Base-by-base conservation (phyloP, 257 asterid genomes). In the Penstemon barbatus region DNA sequence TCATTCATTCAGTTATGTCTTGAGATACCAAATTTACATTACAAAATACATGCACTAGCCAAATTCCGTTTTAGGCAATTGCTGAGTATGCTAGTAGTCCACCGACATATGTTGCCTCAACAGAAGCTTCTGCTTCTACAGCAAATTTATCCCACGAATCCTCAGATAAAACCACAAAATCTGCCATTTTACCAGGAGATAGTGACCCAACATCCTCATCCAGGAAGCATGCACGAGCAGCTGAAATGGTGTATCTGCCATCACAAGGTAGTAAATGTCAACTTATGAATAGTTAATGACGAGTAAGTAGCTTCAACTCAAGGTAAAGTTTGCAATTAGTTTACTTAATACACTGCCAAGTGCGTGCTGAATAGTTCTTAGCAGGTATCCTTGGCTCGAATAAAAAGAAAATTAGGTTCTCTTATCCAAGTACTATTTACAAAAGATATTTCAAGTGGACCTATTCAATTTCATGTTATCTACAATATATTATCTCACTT, bases 191-290 rank as follows among this genome's bases (percentile, higher is more conserved):
- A 64, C 99, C 99, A 1, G 75, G 78, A 44, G 97, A 84, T 40
- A 93, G 71, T 5, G 97, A 93, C 62, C 99, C 99, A 7, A 90
- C 80, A 65, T 93, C 89, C 67, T 79, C 81, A 33, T 90, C 99
- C 1, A 93, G 86, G 75, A 93, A 93, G 79, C 97, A 84, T 38
- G 95, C 91, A n/a, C 83, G 86, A 51, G 99, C 97, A 77, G 95
- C 96, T 53, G 87, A 80, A 71, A 90, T 85, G 33, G 96, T 93
- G 81, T 85, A 83, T 77, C 98, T 90, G 79, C 58, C 81, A 13
- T 9, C 15, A 11, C 0, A 15, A 49, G 11, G 15, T 37, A 50
- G 50, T 6, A 37, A 6, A 44, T 61, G 11, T 41, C 8, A 42
- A 18, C 41, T 5, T 0, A 42, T 42, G 25, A 10, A 61, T 46